Conservation (phyloP, 169 alveolate genomes). For the Besnoitia besnoiti region DNA sequence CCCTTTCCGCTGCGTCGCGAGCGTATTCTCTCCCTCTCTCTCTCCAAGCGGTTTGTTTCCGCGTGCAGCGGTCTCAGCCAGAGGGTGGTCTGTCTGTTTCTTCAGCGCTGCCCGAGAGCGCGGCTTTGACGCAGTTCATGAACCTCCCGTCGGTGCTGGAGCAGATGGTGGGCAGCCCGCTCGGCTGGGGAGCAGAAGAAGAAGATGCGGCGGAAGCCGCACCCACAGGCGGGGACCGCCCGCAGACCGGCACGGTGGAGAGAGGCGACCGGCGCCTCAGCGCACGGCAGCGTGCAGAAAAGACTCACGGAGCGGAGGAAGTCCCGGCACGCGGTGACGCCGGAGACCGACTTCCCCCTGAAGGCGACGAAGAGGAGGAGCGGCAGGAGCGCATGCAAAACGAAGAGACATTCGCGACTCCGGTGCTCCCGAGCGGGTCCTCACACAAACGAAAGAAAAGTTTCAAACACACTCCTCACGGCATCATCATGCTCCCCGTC, state of each 20-base stretch:
- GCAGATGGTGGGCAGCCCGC: background rate
- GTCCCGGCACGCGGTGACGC: too few relatives aligned
- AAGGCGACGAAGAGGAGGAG: background rate
- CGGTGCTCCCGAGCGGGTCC: too few relatives aligned
- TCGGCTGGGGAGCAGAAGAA: background rate
- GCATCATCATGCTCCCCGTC: conserved; percentile 13
- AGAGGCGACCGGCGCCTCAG: too few relatives aligned
- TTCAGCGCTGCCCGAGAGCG: background rate
- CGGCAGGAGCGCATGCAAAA: background rate
- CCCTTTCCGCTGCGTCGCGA: too few relatives aligned
- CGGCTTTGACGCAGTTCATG: background rate
- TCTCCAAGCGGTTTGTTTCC: too few relatives aligned
- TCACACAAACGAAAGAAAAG: too few relatives aligned
- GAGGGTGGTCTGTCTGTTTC: background rate
- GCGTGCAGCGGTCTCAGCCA: background rate
- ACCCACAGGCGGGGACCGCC: too few relatives aligned
- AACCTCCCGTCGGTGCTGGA: background rate
- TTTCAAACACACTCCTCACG: background rate
- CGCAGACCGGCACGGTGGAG: too few relatives aligned
- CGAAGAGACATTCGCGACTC: background rate
- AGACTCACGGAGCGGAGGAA: too few relatives aligned
- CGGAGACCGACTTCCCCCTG: too few relatives aligned
- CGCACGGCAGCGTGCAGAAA: too few relatives aligned
- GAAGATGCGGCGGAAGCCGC: background rate
- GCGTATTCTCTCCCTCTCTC: too few relatives aligned